Evolutionary conservation across 2,329 filamentous ascomycete species (phyloP).

Genomic region (Pestalotiopsis sp.): DNA sequence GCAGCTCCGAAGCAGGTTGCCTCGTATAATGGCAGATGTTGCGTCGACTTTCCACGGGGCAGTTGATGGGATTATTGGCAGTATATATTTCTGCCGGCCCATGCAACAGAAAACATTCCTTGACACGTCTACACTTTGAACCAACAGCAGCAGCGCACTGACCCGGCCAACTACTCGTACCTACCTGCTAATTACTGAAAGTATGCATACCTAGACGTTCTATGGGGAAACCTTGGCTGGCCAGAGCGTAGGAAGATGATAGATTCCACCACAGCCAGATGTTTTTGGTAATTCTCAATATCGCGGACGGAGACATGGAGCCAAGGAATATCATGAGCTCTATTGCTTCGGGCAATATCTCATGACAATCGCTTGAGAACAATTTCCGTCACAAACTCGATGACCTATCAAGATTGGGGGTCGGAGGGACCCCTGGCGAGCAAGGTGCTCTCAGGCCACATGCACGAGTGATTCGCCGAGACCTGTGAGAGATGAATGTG

Average conservation of each 20-base stretch:
- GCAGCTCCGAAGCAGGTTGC: neutral
- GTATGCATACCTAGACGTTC: too few species aligned
- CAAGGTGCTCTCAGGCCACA: neutral
- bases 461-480: conserved; percentile 1
- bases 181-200: too few species aligned
- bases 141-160: too few species aligned
- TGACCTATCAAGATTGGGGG: neutral
- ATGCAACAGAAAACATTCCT: too few species aligned
- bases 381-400: neutral
- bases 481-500: neutral
- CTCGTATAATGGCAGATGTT: neutral
- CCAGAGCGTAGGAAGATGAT: neutral
- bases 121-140: too few species aligned
- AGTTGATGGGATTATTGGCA: too few species aligned
- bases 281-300: neutral
- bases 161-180: too few species aligned
- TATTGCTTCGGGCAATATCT: conserved; percentile 1
- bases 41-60: neutral
- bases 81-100: too few species aligned
- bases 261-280: neutral
- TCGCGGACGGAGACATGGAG: neutral
- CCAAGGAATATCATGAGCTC: neutral
- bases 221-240: too few species aligned
- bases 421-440: neutral
- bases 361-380: neutral